Evolutionary conservation across 2,329 filamentous ascomycete genomes (phyloP), one percentile per base, ranked within the genome.

Genomic region (Lachnellula cervina): DNA sequence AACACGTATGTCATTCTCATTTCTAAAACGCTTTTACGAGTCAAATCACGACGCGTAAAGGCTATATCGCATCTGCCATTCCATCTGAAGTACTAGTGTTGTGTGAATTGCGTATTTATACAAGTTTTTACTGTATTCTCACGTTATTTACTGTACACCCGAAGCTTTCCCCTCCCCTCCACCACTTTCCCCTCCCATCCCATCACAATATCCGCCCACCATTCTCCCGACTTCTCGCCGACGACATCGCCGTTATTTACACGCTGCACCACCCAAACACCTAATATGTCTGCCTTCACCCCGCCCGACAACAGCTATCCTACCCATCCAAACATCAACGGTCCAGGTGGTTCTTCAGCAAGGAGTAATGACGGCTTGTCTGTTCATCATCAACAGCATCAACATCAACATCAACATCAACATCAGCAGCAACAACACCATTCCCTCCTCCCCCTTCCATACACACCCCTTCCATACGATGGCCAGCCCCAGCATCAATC

Each of bases 191-290:
- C 25, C 8, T 28, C 25, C 25, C 25, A 28, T 28, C 25, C 25
- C 8, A 28, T 28, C 25, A 5, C 25, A 2, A 28, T 28, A 8
- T 8, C 25, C 25, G 6, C 25, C 28, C 28, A 32, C 28, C 38
- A 11, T 42, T 60, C 47, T 59, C 54, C 62, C 62, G 62, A 60
- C 51, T 54, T 60, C 57, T 63, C 52, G 62, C 62, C 62, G 59
- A 57, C 51, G 32, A 32, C 23, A 32, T 34, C 19, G 48, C 56
- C 21, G 23, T 51, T 38, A 8, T n/a, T n/a, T 17, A 35, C 17
- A 17, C 19, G 23, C 25, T 34, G n/a, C 19, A 35, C 44, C 1
- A 13, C 51, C 28, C 9, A 32, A 32, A 32, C 28, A 32, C 49
- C 40, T 51, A 8, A 34, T 28, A 62, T 62, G 60, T 58, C 62